Percentiles rank a stretch among this genome's conserved stretches.
phyloP scores from a whole-genome alignment of 2,329 filamentous ascomycete species.

The Alternaria ethzedia region DNA sequence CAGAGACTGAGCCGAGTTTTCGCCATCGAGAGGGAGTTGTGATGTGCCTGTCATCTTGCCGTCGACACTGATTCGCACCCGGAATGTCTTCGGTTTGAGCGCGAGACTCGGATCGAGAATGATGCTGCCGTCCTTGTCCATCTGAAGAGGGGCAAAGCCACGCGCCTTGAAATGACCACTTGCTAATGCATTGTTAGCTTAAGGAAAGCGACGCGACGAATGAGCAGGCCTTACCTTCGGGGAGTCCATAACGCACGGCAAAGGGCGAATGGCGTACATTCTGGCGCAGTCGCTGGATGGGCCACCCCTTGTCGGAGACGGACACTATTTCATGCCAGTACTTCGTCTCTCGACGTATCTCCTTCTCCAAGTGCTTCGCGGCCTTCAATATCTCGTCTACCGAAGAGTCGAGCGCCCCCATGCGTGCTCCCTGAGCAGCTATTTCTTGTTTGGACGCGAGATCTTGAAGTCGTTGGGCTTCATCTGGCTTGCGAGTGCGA shows the following conservation, averaged over 20 bases:
- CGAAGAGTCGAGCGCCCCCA: constrained; percentile 76
- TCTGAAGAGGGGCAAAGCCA: constrained; percentile 80
- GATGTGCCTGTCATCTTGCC: constrained; percentile 65
- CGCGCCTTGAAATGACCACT: constrained; percentile 66
- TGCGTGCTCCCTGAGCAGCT: constrained; percentile 72
- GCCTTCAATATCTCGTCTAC: constrained; percentile 76
- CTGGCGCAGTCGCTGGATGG: constrained; percentile 58
- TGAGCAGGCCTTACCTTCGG: constrained; percentile 64
- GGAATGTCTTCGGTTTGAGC: constrained; percentile 64
- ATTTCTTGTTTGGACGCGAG: constrained; percentile 50
- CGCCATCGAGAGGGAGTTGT: constrained; percentile 39
- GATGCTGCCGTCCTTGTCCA: constrained; percentile 76
- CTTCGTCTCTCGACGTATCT: constrained; percentile 78
- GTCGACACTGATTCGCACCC: constrained; percentile 68
- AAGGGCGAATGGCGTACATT: constrained; percentile 72
- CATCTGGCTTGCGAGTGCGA: constrained; percentile 24
- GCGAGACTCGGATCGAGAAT: constrained; percentile 72
- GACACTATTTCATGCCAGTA: constrained; percentile 90
- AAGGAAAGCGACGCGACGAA: background rate
- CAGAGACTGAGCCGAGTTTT: constrained; percentile 60
- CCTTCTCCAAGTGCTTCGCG: constrained; percentile 73
- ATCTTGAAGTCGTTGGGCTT: constrained; percentile 42
- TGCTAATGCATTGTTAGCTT: constrained; percentile 46
- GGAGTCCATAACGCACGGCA: constrained; percentile 87
- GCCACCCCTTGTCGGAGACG: constrained; percentile 85